A percentile compares a stretch with the other conserved stretches of the same genome.
phyloP scores from a whole-genome alignment of 169 alveolate species.

The Plasmodium cynomolgi region DNA sequence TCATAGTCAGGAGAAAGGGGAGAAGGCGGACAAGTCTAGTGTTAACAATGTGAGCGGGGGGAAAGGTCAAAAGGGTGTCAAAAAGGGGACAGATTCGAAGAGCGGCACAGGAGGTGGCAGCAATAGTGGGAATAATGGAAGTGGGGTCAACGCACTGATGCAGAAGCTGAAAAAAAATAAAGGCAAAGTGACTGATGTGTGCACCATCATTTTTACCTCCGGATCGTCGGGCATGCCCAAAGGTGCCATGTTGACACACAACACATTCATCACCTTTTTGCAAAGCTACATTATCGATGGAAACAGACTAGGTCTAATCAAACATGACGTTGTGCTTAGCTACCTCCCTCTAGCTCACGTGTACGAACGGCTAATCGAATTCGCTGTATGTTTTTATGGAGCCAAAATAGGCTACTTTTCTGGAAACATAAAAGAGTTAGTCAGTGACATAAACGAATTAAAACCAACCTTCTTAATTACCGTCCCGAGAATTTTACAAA shows the following conservation, averaged over 20 bases:
- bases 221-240: slow-evolving; percentile 98
- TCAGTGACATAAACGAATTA: slow-evolving; percentile 88
- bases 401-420: slow-evolving; percentile 91
- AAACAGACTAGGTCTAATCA: slow-evolving; percentile 79
- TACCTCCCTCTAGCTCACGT: slow-evolving; percentile 94
- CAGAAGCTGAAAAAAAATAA: slow-evolving; percentile 9
- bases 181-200: slow-evolving; percentile 11
- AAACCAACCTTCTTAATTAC: slow-evolving; percentile 84
- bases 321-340: slow-evolving; percentile 86
- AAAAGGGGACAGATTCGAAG: background rate
- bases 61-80: background rate
- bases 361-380: slow-evolving; percentile 91
- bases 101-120: background rate
- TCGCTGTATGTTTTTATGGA: slow-evolving; percentile 76
- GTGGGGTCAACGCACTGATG: slow-evolving; percentile 4
- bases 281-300: slow-evolving; percentile 78
- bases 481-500: slow-evolving; percentile 84
- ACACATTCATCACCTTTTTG: slow-evolving; percentile 82
- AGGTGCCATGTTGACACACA: slow-evolving; percentile 94
- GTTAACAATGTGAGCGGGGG: background rate
- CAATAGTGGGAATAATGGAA: background rate
- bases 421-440: slow-evolving; percentile 90
- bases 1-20: background rate
- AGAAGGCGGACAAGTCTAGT: background rate
- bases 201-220: slow-evolving; percentile 69